Evolutionary conservation across 129 eudicot genomes (phyloP), one percentile per base, ranked within the genome.

Genomic region (Ambrosia artemisiifolia): DNA sequence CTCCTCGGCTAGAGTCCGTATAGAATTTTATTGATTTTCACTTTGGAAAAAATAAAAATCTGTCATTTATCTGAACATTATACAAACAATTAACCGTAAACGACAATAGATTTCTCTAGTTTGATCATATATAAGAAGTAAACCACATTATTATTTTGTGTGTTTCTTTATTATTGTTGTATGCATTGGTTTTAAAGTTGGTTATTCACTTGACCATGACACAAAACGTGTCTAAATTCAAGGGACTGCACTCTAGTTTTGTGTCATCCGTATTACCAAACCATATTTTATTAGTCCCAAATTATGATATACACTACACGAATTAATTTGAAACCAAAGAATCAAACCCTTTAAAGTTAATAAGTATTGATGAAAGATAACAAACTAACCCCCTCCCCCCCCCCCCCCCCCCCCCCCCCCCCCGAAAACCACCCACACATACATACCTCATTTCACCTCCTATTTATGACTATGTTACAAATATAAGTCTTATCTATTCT

Each of bases 391-490:
- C n/a, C n/a, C n/a, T n/a, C n/a, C n/a, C 43, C 43, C 18, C 78
- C 68, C 5, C 13, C 28, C 38, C 38, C 38, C 6, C 38, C 38
- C 38, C 43, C 3, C 59, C 24, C 67, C 75, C 70, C 7, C 7
- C 43, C 43, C 43, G 1, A 24, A 38, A 38, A 5, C 43, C 7
- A 38, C 43, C 11, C 7, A 38, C 9, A 38, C 43, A 38, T 9
- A 35, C 43, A 38, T 9, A 0, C 43, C 10, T 9, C 43, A 38
- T 38, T 38, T 38, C 43, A 6, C 43, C 43, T 38, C 43, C 10
- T 9, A 19, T 33, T 44, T 63, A 42, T 68, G 67, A 64, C 40
- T 75, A 70, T 75, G 57, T 63, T 63, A 70, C 73, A 76, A 60
- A 73, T 79, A 67, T 57, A 43, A 18, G 12, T 19, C 54, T 0